phyloP scores from a whole-genome alignment of 75 land plant genomes.

The Adiantum capillusveneris region DNA sequence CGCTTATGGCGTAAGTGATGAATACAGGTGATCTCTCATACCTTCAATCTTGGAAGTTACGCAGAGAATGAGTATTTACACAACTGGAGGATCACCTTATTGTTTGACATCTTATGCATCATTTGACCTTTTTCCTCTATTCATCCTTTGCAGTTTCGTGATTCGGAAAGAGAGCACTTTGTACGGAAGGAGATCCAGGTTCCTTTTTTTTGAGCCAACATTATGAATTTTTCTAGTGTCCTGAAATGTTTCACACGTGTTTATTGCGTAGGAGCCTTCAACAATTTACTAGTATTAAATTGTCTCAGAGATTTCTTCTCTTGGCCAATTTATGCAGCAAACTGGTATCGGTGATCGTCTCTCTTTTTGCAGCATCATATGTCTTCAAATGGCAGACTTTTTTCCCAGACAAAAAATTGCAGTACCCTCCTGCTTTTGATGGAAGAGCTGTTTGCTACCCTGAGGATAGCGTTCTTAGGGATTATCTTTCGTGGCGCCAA shows the following conservation, averaged over 20 bases:
- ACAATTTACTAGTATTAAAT: background rate
- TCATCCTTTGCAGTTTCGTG: conserved; percentile 6
- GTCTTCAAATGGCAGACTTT: conserved; percentile 72
- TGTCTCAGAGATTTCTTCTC: background rate
- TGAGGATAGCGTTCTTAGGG: conserved; percentile 41
- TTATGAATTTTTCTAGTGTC: background rate
- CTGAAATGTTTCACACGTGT: no score
- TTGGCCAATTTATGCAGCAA: conserved; percentile 47
- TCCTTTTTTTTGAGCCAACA: background rate
- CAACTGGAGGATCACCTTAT: no score
- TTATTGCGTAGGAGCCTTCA: no score
- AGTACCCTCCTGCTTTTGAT: conserved; percentile 80
- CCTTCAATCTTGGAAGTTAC: conserved; percentile 1
- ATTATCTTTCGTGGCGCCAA: conserved; percentile 95
- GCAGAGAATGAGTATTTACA: no score
- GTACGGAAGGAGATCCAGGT: conserved; percentile 1
- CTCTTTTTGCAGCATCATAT: conserved; percentile 72
- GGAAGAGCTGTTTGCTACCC: conserved; percentile 91
- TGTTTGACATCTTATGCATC: background rate
- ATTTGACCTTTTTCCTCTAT: background rate
- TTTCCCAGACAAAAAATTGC: conserved; percentile 66
- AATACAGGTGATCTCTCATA: conserved; percentile 64
- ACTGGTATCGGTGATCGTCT: conserved; percentile 58
- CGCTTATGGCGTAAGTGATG: conserved; percentile 88
- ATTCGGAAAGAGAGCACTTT: conserved; percentile 2